Conservation (phyloP, 371 early-diverging fungal species). For the Apophysomyces sp. region DNA sequence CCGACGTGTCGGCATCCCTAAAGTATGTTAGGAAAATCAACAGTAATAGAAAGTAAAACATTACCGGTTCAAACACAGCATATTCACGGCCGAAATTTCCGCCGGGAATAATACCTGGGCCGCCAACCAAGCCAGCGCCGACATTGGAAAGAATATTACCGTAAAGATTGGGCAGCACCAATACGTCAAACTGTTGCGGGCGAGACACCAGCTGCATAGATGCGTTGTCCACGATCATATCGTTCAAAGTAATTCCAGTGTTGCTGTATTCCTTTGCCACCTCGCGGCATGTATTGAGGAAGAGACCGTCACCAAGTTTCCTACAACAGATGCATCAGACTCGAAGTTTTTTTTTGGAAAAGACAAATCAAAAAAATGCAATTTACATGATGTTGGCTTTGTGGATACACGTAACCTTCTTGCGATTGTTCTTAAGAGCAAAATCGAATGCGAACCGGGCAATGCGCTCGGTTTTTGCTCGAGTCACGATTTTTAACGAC, state of each 20-base stretch:
- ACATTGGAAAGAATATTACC: slow-evolving; percentile 97
- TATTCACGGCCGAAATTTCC: slow-evolving; percentile 95
- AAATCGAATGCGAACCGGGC: slow-evolving; percentile 98
- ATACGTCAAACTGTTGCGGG: slow-evolving; percentile 97
- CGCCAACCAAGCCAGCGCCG: slow-evolving; percentile 94
- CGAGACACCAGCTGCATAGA: slow-evolving; percentile 97
- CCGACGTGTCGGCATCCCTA: slow-evolving; percentile 94
- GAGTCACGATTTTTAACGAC: slow-evolving; percentile 94
- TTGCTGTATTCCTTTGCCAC: slow-evolving; percentile 90
- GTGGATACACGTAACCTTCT: slow-evolving; percentile 97
- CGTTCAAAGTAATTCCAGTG: slow-evolving; percentile 87
- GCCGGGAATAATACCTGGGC: slow-evolving; percentile 93
- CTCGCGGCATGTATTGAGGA: slow-evolving; percentile 91
- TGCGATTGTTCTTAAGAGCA: slow-evolving; percentile 92
- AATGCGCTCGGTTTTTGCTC: slow-evolving; percentile 94
- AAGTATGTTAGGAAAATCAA: not conserved
- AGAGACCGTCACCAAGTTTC: slow-evolving; percentile 97
- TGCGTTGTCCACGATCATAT: slow-evolving; percentile 99
- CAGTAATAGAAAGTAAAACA: not conserved
- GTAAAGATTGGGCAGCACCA: slow-evolving; percentile 98
- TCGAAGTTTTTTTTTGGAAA: too few relatives aligned
- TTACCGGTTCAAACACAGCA: slow-evolving; percentile 94
- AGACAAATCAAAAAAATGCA: not conserved
- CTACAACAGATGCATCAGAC: slow-evolving; percentile 27
- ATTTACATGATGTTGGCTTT: slow-evolving; percentile 98